Base-by-base conservation (phyloP, 2,329 filamentous ascomycete genomes). In the Aplosporella prunicola region DNA sequence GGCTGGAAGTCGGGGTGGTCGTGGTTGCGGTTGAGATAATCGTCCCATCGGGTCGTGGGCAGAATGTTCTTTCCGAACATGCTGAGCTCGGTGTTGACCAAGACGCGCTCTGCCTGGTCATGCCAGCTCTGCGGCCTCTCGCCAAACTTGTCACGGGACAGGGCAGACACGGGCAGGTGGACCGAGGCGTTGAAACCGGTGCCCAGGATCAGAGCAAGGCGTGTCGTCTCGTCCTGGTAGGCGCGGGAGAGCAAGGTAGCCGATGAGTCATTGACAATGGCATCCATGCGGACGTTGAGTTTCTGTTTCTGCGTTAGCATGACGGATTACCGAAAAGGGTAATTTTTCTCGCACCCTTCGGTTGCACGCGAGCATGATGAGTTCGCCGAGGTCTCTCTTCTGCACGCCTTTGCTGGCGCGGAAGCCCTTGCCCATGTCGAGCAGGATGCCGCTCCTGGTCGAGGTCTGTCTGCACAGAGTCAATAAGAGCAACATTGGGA, bases 341-440 rank as follows among this genome's bases (percentile, higher is more conserved):
- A 29, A 37, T 16, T 36, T n/a, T n/a, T n/a, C n/a, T n/a, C 58
- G 47, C 51, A 64, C 61, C 43, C 63, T 63, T 44, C 66, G 65
- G 30, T 58, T 62, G 53, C 75, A 80, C 11, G 76, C 72, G 20
- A 63, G 56, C 59, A 73, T 73, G 45, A 80, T 71, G 40, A 80
- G 55, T 33, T 71, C 66, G 34, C 70, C 71, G 23, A 80, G 57
- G 51, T 80, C 76, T 46, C 72, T 63, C 20, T 74, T 74, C 25
- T 74, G 60, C 3, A 74, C 68, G 17, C 70, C 73, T 43, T 75
- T 65, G 11, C 72, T 75, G 30, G 74, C 76, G 36, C 63, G 60
- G 50, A 80, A 80, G 1, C 76, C 76, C 52, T 80, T 80, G 43
- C 76, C 76, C 76, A 80, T 80, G 11, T 66, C 65, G 35, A 76